These are phyloP conservation scores for Cryphonectria japonica DNA, from an alignment of 2,329 filamentous ascomycete species.

Conservation along the genomic window DNA sequence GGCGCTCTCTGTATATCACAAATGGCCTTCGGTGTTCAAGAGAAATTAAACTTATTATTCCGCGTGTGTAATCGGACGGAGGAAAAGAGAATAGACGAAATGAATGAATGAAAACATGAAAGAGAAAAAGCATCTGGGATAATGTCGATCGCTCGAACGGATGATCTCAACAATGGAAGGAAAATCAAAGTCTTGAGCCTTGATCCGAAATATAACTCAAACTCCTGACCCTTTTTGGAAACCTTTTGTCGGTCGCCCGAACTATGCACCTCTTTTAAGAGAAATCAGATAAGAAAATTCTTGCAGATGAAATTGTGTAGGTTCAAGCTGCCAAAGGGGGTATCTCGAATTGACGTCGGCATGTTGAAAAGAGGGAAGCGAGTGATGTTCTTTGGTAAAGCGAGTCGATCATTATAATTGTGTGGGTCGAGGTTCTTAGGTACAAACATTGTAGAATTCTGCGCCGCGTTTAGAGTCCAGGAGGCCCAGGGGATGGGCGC, in stretches of 20 bases:
- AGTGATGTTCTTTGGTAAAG: not conserved
- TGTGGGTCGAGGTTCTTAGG: not conserved
- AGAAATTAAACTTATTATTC: not conserved
- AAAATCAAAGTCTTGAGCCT: not conserved
- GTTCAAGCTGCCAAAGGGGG: constrained; percentile 27
- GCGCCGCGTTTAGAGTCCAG: not conserved
- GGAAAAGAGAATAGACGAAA: too few species aligned
- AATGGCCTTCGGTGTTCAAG: not conserved
- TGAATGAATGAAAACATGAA: not conserved
- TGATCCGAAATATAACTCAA: constrained; percentile 21
- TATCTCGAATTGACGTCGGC: constrained; percentile 25
- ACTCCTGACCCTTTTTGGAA: constrained; percentile 13
- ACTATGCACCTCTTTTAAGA: constrained; percentile 29
- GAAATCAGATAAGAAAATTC: constrained; percentile 21
- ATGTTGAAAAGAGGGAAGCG: not conserved
- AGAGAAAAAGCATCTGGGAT: not conserved
- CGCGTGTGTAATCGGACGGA: not conserved
- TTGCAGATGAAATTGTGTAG: constrained; percentile 16
- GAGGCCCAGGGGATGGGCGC: constrained; percentile 10
- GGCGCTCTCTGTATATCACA: not conserved
- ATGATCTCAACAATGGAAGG: constrained; percentile 9
- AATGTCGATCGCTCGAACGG: constrained; percentile 18
- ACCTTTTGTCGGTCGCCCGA: constrained; percentile 30
- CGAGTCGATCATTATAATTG: not conserved
- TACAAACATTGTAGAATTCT: not conserved